These are phyloP conservation scores for Alternaria brassicicola DNA, from an alignment of 2,329 filamentous ascomycete genomes.

Conservation along the genomic window DNA sequence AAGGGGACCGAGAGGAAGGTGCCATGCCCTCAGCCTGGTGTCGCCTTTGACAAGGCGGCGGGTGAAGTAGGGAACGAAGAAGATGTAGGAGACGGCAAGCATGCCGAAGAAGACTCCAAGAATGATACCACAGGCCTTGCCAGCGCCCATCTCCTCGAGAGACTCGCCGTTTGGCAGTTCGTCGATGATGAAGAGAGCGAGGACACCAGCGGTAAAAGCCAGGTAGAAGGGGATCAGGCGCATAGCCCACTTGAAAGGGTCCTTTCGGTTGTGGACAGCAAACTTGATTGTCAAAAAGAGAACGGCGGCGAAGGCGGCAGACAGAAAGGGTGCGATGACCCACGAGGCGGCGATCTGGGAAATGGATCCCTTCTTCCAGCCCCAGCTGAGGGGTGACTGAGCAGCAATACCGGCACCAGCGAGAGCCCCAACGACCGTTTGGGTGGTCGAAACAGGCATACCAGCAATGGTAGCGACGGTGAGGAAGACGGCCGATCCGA, in stretches of 20 bases:
- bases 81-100: conserved; percentile 31
- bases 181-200: conserved; percentile 65
- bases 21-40: conserved; percentile 33
- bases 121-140: conserved; percentile 37
- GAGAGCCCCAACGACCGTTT: conserved; percentile 65
- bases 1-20: conserved; percentile 48
- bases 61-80: conserved; percentile 39
- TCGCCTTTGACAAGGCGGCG: conserved; percentile 37
- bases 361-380: conserved; percentile 35
- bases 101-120: conserved; percentile 36
- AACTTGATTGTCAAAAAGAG: conserved; percentile 60
- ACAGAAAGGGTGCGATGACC: conserved; percentile 57
- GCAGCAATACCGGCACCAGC: conserved; percentile 64
- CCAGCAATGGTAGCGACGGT: conserved; percentile 62
- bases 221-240: conserved; percentile 58
- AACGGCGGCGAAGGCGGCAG: conserved; percentile 56
- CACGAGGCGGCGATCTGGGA: conserved; percentile 53
- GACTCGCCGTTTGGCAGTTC: conserved; percentile 48
- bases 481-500: conserved; percentile 36
- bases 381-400: conserved; percentile 33
- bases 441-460: conserved; percentile 66
- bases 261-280: conserved; percentile 56
- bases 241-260: conserved; percentile 58
- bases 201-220: conserved; percentile 55
- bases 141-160: conserved; percentile 38